These are phyloP conservation scores for Scytalidium sp. DNA, from an alignment of 2,329 filamentous ascomycete species.

Conservation along the genomic window DNA sequence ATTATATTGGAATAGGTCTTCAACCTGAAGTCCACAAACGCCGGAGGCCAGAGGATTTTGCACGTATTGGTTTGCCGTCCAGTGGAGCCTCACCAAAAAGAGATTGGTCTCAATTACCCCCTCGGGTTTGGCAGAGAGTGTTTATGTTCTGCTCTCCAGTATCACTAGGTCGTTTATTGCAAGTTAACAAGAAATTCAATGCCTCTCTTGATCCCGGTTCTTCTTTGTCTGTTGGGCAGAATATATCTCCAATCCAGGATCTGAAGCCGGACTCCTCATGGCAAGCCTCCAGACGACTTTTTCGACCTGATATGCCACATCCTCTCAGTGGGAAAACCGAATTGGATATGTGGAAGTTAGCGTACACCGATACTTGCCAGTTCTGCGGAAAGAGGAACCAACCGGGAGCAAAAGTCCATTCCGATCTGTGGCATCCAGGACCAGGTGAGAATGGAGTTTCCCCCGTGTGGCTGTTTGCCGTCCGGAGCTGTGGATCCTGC, in stretches of 20 bases:
- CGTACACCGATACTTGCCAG: slow-evolving; percentile 62
- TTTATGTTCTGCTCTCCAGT: slow-evolving; percentile 64
- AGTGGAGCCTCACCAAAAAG: slow-evolving; percentile 14
- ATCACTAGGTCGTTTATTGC: slow-evolving; percentile 61
- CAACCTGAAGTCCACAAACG: slow-evolving; percentile 21
- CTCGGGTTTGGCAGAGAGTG: slow-evolving; percentile 67
- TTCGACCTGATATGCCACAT: slow-evolving; percentile 64
- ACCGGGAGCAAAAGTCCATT: slow-evolving; percentile 22
- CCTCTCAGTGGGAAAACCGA: slow-evolving; percentile 66
- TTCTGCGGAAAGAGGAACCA: slow-evolving; percentile 53
- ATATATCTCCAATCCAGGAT: slow-evolving; percentile 32
- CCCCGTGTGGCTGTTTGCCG: slow-evolving; percentile 68
- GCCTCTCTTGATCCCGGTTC: slow-evolving; percentile 51
- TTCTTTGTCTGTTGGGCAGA: slow-evolving; percentile 16
- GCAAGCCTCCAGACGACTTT: slow-evolving; percentile 64
- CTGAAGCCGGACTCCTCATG: slow-evolving; percentile 66
- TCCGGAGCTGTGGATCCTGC: slow-evolving; percentile 65
- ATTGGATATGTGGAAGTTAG: slow-evolving; percentile 73
- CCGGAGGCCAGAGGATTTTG: slow-evolving; percentile 18
- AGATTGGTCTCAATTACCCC: slow-evolving; percentile 41
- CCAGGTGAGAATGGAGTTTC: slow-evolving; percentile 59
- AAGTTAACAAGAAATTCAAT: slow-evolving; percentile 66
- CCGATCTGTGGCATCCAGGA: slow-evolving; percentile 54
- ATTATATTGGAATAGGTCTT: slow-evolving; percentile 11
- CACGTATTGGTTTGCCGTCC: slow-evolving; percentile 1